phyloP scores from a whole-genome alignment of 306 rosid genomes.

The Rosa rugosa region DNA sequence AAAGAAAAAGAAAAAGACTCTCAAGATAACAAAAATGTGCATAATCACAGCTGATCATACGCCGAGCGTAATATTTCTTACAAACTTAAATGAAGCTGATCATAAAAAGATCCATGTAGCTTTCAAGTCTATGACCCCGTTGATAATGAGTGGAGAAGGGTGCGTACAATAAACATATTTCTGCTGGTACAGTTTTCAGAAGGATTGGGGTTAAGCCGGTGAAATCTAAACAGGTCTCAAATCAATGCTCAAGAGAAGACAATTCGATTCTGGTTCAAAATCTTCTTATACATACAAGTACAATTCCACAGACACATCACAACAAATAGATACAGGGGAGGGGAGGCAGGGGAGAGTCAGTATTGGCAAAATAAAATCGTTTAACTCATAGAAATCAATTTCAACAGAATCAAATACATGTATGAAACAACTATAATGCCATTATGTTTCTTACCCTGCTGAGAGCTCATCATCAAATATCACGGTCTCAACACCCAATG shows the following conservation, averaged over 20 bases:
- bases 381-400: not conserved
- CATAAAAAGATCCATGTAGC: not conserved
- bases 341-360: not conserved
- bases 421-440: conserved; percentile 10
- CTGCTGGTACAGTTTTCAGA: not conserved
- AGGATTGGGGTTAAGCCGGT: not conserved
- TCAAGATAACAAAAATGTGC: not conserved
- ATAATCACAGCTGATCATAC: not conserved
- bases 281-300: not conserved
- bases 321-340: conserved; percentile 6
- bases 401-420: conserved; percentile 15
- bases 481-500: conserved; percentile 75
- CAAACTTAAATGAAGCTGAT: not conserved
- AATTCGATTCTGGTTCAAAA: not conserved
- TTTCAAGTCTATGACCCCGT: not conserved
- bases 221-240: not conserved
- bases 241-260: not conserved
- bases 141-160: not conserved
- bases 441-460: conserved; percentile 61
- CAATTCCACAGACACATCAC: conserved; percentile 1
- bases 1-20: not conserved
- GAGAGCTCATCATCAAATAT: conserved; percentile 95
- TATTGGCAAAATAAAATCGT: not conserved
- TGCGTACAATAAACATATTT: not conserved
- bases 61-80: not conserved